phyloP scores from a whole-genome alignment of 2,329 filamentous ascomycete species.

The Gremmenia infestans region DNA sequence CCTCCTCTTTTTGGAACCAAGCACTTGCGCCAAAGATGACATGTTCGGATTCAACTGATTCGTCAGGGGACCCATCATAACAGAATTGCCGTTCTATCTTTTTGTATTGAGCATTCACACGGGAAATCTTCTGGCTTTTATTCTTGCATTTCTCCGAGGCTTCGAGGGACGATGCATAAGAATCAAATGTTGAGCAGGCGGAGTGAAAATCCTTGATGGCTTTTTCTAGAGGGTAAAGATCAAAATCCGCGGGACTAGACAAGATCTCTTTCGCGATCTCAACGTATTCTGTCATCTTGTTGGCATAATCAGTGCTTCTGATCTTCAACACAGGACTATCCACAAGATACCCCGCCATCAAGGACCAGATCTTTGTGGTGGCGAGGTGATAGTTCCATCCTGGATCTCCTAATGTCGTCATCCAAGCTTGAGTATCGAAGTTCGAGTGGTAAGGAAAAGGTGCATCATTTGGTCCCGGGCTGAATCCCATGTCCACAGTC shows the following conservation, averaged over 20 bases:
- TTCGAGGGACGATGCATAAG: not conserved
- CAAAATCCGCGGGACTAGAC: not conserved
- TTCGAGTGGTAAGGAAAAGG: conserved; percentile 75
- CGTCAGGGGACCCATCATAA: not conserved
- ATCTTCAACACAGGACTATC: conserved; percentile 44
- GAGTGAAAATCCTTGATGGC: not conserved
- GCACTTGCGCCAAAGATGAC: not conserved
- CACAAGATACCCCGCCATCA: conserved; percentile 41
- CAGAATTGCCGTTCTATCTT: not conserved
- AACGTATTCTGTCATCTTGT: not conserved
- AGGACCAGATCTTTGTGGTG: conserved; percentile 45
- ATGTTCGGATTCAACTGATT: not conserved
- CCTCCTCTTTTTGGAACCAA: not conserved
- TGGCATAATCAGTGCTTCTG: conserved; percentile 23
- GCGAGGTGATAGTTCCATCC: conserved; percentile 51
- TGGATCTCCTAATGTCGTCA: conserved; percentile 67
- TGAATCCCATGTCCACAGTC: conserved; percentile 49
- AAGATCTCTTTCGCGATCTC: not conserved
- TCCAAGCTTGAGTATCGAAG: conserved; percentile 79
- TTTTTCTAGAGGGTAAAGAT: not conserved
- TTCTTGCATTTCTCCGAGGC: not conserved
- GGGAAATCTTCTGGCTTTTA: not conserved
- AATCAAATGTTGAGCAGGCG: not conserved
- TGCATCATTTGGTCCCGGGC: conserved; percentile 35
- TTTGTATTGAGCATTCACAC: not conserved